Evolutionary conservation across 176 grass and related monocot genomes (phyloP), one percentile per base, ranked within the genome.

Genomic region (Bothriochloa decipiens): DNA sequence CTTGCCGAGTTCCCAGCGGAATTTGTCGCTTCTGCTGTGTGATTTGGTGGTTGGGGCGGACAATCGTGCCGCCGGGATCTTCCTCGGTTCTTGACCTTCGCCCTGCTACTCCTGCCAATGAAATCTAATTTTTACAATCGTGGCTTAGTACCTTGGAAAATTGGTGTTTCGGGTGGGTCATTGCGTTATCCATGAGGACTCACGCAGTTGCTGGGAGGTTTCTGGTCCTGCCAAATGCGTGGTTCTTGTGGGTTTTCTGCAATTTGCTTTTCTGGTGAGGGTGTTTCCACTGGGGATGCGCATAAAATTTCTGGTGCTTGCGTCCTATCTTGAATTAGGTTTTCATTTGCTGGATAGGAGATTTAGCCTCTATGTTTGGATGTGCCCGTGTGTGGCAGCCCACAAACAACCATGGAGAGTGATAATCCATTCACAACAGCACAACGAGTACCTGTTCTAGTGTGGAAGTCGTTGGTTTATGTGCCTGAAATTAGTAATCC

Each of bases 101-200:
- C 66, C 13, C 8, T 55, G 12, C 42, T 13, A 13, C 40, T 8
- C 73, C 42, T 78, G 42, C 10, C 35, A 8, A 72, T 50, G 26
- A 25, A 52, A 57, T 35, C 41, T 26, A 46, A 16, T 58, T 33
- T 46, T 25, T 72, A 53, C 45, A 67, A 8, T 36, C 52, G 58
- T 74, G 25, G 53, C 15, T 7, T 74, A 2, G 25, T 23, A 49
- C 76, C 11, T 71, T 88, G 86, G n/a, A 28, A 37, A 53, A 67
- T 74, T 25, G 12, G 45, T 84, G 55, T 88, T 55, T 20, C 6
- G 4, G 26, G 6, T 15, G 32, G 25, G 16, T 71, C 16, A 49
- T 78, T 61, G 64, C 0, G 42, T 78, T 68, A 11, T 17, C 60
- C 63, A 2, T 78, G 16, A 57, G 4, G 23, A 15, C 46, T 26